These are phyloP conservation scores for Boletus vermiculosoides DNA, from an alignment of 768 basidiomycete species.

Conservation along the genomic window DNA sequence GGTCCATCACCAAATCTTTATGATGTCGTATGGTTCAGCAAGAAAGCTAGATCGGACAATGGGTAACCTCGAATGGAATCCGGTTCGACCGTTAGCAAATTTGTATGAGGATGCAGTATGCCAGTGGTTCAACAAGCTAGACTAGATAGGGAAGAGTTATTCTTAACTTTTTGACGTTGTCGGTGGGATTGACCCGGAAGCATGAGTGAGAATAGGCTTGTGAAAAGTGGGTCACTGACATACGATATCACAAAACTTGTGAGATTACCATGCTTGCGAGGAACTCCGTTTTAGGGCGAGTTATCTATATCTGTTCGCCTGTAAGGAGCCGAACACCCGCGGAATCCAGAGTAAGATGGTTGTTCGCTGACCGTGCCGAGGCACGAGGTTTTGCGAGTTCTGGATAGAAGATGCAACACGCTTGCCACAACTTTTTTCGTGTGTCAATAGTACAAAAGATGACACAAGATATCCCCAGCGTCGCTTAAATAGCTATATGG, in stretches of 20 bases:
- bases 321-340: neutral
- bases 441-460: too few relatives aligned
- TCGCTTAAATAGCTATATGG: neutral
- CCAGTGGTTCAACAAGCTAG: neutral
- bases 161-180: slow-evolving; percentile 13
- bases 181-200: neutral
- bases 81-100: neutral
- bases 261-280: neutral
- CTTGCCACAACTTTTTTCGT: neutral
- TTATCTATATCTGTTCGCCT: neutral
- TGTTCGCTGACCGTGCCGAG: neutral
- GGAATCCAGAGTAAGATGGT: neutral
- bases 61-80: neutral
- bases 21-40: neutral
- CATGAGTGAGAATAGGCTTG: neutral
- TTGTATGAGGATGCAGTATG: neutral
- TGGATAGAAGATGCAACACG: too few relatives aligned
- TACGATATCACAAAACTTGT: too few relatives aligned
- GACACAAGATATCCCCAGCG: neutral
- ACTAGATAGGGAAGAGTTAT: slow-evolving; percentile 1
- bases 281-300: neutral
- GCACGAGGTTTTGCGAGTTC: neutral
- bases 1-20: neutral
- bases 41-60: slow-evolving; percentile 1
- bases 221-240: too few relatives aligned